Conservation (phyloP, 768 basidiomycete species). For the Lenzites betulinus region DNA sequence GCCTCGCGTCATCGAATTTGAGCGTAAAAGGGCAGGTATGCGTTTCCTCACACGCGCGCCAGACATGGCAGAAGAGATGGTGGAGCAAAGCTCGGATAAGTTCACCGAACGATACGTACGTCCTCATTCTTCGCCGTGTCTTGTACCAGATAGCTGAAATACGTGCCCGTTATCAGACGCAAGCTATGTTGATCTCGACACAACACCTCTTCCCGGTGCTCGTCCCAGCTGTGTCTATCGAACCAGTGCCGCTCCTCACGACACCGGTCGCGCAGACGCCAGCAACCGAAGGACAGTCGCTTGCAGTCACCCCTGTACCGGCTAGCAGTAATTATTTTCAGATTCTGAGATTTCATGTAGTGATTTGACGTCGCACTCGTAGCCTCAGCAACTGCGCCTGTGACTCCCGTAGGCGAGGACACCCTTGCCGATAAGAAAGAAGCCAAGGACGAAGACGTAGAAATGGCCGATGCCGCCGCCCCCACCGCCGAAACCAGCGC, state of each 20-base stretch:
- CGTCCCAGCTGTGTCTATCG: constrained; percentile 2
- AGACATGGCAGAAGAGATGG: constrained; percentile 75
- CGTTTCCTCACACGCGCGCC: constrained; percentile 47
- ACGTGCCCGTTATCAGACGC: constrained; percentile 54
- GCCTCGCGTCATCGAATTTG: constrained; percentile 89
- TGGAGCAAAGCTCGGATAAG: constrained; percentile 45
- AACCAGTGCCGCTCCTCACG: constrained; percentile 9
- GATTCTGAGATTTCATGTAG: not conserved
- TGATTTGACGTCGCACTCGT: not conserved
- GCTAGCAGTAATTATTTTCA: not conserved
- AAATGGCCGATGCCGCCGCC: constrained; percentile 20
- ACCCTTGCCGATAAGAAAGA: not conserved
- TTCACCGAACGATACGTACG: constrained; percentile 38
- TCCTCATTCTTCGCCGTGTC: constrained; percentile 1
- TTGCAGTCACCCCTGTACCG: constrained; percentile 9
- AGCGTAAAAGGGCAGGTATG: constrained; percentile 62
- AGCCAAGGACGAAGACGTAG: constrained; percentile 19
- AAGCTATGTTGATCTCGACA: constrained; percentile 90
- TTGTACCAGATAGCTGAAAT: not conserved
- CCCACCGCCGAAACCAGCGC: constrained; percentile 2
- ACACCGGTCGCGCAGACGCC: constrained; percentile 30
- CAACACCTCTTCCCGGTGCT: constrained; percentile 62
- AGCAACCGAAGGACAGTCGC: constrained; percentile 14
- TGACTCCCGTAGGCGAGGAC: constrained; percentile 16
- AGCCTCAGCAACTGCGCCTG: constrained; percentile 12